phyloP scores from a whole-genome alignment of 768 basidiomycete genomes.

The Auricularia sp. region DNA sequence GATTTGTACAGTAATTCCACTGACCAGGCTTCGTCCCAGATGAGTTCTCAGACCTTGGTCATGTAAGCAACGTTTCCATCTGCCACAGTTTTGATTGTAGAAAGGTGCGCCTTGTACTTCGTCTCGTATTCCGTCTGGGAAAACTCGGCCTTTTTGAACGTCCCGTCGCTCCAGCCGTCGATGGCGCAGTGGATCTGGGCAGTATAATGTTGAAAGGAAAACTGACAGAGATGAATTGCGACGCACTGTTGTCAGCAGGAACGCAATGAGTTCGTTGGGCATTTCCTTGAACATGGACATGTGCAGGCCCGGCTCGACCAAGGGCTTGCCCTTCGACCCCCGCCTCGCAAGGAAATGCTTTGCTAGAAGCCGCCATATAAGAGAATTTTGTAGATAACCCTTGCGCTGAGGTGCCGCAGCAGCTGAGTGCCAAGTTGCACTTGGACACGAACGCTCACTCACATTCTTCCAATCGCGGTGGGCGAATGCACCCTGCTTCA shows the following conservation, averaged over 20 bases:
- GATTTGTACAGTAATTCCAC: no score
- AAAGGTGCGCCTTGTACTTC: not conserved
- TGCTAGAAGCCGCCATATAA: not conserved
- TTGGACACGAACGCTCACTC: not conserved
- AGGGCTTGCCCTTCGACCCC: not conserved
- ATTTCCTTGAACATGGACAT: not conserved
- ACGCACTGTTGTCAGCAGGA: not conserved
- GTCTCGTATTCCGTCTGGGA: not conserved
- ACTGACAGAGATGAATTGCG: not conserved
- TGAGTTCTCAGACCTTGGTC: no score
- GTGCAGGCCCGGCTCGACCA: not conserved
- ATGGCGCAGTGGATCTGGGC: not conserved
- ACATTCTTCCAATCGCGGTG: not conserved
- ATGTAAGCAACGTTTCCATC: not conserved
- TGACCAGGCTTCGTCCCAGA: no score
- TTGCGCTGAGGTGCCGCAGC: not conserved
- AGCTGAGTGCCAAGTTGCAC: not conserved
- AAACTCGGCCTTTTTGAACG: not conserved
- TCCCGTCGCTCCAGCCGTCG: not conserved
- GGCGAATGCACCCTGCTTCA: not conserved
- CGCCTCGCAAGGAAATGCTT: not conserved
- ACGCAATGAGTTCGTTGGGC: not conserved
- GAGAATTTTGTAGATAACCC: not conserved
- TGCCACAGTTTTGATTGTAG: not conserved
- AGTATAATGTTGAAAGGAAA: not conserved